Conservation (phyloP, 331 rosid genomes). For the Quercus phellos region DNA sequence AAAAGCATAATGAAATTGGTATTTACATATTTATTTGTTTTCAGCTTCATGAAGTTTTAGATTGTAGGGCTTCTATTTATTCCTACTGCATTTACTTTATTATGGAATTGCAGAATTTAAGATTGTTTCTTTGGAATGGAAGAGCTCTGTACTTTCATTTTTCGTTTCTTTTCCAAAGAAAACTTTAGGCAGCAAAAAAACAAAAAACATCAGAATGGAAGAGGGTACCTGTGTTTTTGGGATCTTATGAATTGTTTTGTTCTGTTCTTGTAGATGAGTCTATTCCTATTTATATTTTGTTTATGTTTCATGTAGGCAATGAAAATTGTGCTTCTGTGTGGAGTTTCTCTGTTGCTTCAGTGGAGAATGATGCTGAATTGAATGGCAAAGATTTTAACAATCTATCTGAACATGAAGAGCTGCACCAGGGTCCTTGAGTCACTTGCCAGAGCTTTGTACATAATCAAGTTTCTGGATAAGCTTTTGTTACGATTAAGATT, state of each 20-base stretch:
- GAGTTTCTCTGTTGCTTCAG: conserved; percentile 64
- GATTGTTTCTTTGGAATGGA: not conserved
- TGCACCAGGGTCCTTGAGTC: conserved; percentile 22
- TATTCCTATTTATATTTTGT: not conserved
- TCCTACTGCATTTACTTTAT: not conserved
- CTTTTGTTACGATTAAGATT: not conserved
- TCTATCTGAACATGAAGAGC: conserved; percentile 28
- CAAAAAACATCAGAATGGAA: not conserved
- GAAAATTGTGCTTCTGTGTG: conserved; percentile 87
- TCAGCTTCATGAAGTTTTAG: not conserved
- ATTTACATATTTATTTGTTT: not conserved
- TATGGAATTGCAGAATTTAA: not conserved
- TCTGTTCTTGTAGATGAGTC: not conserved
- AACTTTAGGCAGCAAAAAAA: too few species aligned
- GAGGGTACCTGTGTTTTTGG: not conserved
- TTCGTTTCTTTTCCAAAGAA: too few species aligned
- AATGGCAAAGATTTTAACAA: conserved; percentile 13
- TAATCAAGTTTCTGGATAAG: not conserved
- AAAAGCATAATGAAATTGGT: not conserved
- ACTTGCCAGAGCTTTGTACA: not conserved
- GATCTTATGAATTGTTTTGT: not conserved
- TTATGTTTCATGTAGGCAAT: conserved; percentile 42
- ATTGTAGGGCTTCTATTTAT: not conserved
- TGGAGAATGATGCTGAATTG: conserved; percentile 26
- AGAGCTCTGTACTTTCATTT: not conserved